Evolutionary conservation across 176 grass and related monocot species (phyloP), one percentile per base, ranked within the genome.

Genomic region (Bothriochloa decipiens): DNA sequence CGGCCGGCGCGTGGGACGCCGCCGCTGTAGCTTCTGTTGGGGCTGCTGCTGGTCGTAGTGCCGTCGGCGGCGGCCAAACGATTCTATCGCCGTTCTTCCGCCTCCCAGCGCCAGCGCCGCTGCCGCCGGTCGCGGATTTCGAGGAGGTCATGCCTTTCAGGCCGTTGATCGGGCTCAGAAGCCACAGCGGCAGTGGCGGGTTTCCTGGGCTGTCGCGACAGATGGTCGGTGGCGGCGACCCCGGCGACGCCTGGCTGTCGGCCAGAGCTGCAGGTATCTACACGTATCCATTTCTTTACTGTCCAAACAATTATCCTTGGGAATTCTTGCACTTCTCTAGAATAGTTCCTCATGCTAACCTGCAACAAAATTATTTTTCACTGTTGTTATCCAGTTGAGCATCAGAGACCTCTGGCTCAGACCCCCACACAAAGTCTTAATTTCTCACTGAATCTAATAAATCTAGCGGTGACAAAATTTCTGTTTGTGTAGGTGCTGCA

Each of bases 21-120:
- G 4, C 66, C 50, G 50, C 50, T 5, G n/a, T n/a, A n/a, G 11
- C 66, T 26, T 35, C 82, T 23, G 7, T 13, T 46, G 40, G 72
- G 15, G 8, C 0, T 9, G 32, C 73, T 50, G 7, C 7, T 18
- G 22, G 66, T 3, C 14, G 47, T n/a, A 4, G 11, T 25, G 2
- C 17, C 53, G 4, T 47, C 25, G 11, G 50, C 28, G 39, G 26
- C 15, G 41, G 27, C 11, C 75, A 66, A 7, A 83, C 81, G 15
- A 86, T 80, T 45, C 49, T 86, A 17, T n/a, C 88, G 22, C 83
- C 89, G 36, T 91, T 88, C 83, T 91, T 94, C 71, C 88, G 77
- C 41, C 64, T 76, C n/a, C 83, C 68, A 28, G 74, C 76, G n/a
- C 83, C 68, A 28, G 74, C 76, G n/a, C 75, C 82, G 46, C 62